Percentiles rank a stretch among this genome's conserved stretches.
Conservation (phyloP, 495 filamentous ascomycete genomes). For the Niebla homalea region DNA sequence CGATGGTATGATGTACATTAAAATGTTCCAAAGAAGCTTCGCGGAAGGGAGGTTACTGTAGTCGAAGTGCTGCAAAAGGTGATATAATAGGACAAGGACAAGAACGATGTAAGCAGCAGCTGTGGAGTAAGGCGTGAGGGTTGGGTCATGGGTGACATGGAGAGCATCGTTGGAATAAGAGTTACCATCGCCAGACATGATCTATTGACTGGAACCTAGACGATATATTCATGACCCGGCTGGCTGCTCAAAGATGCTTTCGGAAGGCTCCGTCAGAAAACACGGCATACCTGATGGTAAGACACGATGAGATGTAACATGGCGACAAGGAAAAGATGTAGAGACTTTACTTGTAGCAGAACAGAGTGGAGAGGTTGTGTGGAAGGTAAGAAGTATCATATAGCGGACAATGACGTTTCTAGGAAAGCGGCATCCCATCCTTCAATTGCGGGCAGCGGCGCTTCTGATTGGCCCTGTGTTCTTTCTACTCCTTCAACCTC, state of each 20-base stretch:
- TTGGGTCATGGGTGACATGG: too few species aligned
- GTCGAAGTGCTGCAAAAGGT: slow-evolving; percentile 23
- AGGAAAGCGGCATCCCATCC: not conserved
- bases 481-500: not conserved
- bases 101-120: slow-evolving; percentile 20
- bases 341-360: not conserved
- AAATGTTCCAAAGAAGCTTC: slow-evolving; percentile 47
- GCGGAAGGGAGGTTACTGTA: slow-evolving; percentile 17
- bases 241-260: too few species aligned
- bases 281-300: too few species aligned
- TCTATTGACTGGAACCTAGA: too few species aligned
- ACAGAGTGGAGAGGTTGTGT: too few species aligned
- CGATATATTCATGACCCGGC: too few species aligned
- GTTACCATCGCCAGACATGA: too few species aligned
- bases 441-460: not conserved
- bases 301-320: too few species aligned
- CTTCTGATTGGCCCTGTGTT: not conserved
- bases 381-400: not conserved
- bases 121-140: not conserved
- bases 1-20: slow-evolving; percentile 49
- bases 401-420: not conserved
- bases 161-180: too few species aligned
- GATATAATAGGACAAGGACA: slow-evolving; percentile 30
- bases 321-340: too few species aligned
- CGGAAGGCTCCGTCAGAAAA: too few species aligned